phyloP scores from a whole-genome alignment of 192 early-diverging fungal genomes.

The Podila epigama region DNA sequence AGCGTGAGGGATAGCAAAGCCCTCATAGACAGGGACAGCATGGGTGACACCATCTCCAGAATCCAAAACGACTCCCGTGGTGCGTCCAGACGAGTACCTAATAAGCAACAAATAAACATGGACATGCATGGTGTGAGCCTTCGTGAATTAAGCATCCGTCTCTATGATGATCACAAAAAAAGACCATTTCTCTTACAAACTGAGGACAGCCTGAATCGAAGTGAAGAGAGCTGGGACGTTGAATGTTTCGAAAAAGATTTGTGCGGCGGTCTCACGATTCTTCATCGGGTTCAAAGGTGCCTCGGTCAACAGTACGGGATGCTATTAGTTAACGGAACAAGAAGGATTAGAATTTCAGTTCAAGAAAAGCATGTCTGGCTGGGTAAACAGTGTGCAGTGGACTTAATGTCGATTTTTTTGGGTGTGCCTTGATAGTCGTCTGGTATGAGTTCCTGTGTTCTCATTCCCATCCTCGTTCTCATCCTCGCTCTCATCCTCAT shows the following conservation, averaged over 20 bases:
- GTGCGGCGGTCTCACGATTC: constrained; percentile 93
- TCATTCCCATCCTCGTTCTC: constrained; percentile 7
- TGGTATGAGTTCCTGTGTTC: too few species aligned
- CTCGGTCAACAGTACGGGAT: constrained; percentile 97
- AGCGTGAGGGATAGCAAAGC: constrained; percentile 94
- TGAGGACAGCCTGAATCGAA: constrained; percentile 97
- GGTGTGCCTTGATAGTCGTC: too few species aligned
- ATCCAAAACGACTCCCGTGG: constrained; percentile 96
- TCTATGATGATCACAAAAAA: not conserved
- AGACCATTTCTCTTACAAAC: constrained; percentile 67
- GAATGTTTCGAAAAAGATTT: constrained; percentile 99
- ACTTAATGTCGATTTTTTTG: too few species aligned
- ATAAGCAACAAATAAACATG: too few species aligned
- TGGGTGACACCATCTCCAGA: constrained; percentile 97
- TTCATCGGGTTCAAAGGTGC: constrained; percentile 93
- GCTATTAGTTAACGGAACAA: constrained; percentile 54
- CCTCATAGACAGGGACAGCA: constrained; percentile 92
- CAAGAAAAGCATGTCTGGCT: not conserved
- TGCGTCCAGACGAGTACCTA: constrained; percentile 95
- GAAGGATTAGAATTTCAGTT: not conserved
- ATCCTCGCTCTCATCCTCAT: too few species aligned
- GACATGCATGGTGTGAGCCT: too few species aligned
- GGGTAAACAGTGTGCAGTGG: too few species aligned
- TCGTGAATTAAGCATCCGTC: not conserved
- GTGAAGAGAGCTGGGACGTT: constrained; percentile 97